These are phyloP conservation scores for Podaxis sp. DNA, from an alignment of 768 basidiomycete genomes.

Conservation along the genomic window DNA sequence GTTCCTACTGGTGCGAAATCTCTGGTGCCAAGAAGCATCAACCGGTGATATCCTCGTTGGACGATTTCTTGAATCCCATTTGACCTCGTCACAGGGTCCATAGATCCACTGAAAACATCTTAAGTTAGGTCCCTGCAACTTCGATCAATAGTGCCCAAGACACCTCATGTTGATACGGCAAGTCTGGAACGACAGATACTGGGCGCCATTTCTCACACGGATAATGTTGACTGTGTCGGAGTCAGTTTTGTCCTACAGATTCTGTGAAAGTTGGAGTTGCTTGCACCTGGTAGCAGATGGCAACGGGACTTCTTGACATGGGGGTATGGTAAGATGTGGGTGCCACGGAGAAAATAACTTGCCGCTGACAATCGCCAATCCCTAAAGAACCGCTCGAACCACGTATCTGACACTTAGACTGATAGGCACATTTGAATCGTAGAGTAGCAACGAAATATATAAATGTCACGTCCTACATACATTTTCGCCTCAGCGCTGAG, in stretches of 20 bases:
- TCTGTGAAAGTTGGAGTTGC: background rate
- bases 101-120: too few relatives aligned
- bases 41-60: too few relatives aligned
- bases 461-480: background rate
- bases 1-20: too few relatives aligned
- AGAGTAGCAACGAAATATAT: background rate
- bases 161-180: background rate
- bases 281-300: background rate
- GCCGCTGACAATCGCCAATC: too few relatives aligned
- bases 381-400: too few relatives aligned
- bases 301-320: background rate
- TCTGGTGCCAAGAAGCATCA: too few relatives aligned
- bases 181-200: background rate
- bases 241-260: background rate
- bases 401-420: background rate
- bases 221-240: background rate
- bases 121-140: background rate
- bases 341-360: too few relatives aligned
- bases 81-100: too few relatives aligned
- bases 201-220: background rate
- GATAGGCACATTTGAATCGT: background rate
- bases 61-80: too few relatives aligned
- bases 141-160: background rate
- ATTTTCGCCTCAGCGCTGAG: background rate
- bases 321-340: background rate